Evolutionary conservation across 257 asterid species (phyloP).

Genomic region (Primulina tabacum): DNA sequence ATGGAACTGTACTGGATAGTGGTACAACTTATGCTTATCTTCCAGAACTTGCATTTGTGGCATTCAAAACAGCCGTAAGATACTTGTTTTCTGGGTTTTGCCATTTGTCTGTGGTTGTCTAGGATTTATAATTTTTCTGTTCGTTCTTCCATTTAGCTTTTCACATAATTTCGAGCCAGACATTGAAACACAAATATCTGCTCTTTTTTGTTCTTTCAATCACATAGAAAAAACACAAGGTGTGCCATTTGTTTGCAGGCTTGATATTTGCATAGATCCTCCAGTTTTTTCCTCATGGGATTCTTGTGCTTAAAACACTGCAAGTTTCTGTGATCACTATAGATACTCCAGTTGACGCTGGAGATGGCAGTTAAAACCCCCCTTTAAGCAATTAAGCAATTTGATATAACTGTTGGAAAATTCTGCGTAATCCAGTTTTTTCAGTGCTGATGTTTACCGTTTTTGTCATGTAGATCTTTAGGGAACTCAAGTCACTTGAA

Average conservation of each 20-base stretch:
- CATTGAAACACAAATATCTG: not conserved
- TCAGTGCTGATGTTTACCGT: conserved; percentile 18
- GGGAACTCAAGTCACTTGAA: conserved; percentile 64
- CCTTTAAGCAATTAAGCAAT: not conserved
- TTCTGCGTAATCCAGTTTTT: not conserved
- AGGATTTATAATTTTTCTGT: not conserved
- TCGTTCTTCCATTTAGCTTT: not conserved
- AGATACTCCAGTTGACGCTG: not conserved
- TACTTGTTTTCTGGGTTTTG: conserved; percentile 26
- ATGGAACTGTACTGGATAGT: conserved; percentile 92
- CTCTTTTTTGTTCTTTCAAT: conserved; percentile 4
- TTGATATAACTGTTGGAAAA: not conserved
- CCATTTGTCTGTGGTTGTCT: conserved; percentile 17
- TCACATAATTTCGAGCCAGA: not conserved
- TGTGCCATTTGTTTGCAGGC: not conserved
- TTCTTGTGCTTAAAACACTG: not conserved
- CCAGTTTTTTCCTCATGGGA: not conserved
- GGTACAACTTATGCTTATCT: conserved; percentile 98
- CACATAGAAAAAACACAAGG: not conserved
- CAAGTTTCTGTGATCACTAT: not conserved
- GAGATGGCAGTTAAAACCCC: not conserved
- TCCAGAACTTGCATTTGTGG: conserved; percentile 79
- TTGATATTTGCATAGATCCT: not conserved
- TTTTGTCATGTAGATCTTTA: conserved; percentile 57
- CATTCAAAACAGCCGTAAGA: conserved; percentile 87